phyloP scores from a whole-genome alignment of 129 eudicot genomes.

The Lactuca saligna region DNA sequence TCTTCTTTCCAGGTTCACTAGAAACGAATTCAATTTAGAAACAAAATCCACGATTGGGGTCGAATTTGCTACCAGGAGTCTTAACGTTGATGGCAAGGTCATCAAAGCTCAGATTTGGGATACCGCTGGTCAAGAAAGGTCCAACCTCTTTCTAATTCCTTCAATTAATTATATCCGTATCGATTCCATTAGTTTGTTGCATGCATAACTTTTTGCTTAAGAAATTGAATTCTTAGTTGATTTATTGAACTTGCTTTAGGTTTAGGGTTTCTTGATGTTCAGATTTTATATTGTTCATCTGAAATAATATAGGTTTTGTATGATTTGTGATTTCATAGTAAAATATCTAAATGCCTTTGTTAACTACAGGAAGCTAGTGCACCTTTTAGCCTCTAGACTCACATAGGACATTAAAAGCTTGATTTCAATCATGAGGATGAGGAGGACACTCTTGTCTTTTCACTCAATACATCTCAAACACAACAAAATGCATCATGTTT shows the following conservation, averaged over 20 bases:
- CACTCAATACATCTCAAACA: too few relatives aligned
- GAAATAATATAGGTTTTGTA: not conserved
- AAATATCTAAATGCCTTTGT: not conserved
- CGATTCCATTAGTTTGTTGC: not conserved
- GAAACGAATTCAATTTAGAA: constrained; percentile 73
- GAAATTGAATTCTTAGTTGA: not conserved
- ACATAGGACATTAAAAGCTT: too few relatives aligned
- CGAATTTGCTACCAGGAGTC: constrained; percentile 75
- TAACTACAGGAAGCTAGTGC: not conserved
- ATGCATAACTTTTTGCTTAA: not conserved
- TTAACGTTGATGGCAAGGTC: constrained; percentile 68
- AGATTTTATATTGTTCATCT: not conserved
- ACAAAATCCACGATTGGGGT: constrained; percentile 82
- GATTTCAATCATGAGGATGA: too few relatives aligned
- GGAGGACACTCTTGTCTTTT: too few relatives aligned
- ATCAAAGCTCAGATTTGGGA: constrained; percentile 93
- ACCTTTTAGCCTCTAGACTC: not conserved
- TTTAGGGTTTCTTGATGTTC: constrained; percentile 18
- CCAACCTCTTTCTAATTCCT: constrained; percentile 5
- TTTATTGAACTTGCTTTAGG: not conserved
- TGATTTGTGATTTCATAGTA: not conserved
- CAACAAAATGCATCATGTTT: too few relatives aligned
- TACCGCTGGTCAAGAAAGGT: constrained; percentile 90
- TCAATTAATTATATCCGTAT: not conserved
- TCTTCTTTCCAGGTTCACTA: constrained; percentile 76